Percentiles rank a stretch among this genome's conserved stretches.
Conservation (phyloP, 2,329 filamentous ascomycete species). For the Penicillium sp. region DNA sequence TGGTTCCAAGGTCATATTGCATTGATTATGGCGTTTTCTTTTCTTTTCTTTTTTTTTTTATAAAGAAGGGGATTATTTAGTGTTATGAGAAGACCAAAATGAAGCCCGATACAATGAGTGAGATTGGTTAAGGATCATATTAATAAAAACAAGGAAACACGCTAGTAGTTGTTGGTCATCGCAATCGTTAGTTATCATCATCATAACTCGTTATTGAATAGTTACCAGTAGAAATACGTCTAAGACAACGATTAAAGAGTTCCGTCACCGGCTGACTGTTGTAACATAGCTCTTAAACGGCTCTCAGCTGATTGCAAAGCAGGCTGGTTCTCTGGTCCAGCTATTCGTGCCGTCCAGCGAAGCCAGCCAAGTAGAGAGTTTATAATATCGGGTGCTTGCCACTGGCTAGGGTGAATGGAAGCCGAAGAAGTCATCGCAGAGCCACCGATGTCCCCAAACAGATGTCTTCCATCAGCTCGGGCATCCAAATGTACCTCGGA, state of each 20-base stretch:
- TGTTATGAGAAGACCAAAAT: not conserved
- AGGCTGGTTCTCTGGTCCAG: slow-evolving; percentile 15
- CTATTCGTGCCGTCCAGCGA: slow-evolving; percentile 25
- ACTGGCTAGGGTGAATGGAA: not conserved
- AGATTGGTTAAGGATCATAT: not conserved
- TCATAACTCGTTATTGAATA: slow-evolving; percentile 5
- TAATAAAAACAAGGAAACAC: not conserved
- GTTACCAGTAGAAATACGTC: not conserved
- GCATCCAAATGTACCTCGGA: slow-evolving; percentile 42
- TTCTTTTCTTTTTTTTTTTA: not conserved
- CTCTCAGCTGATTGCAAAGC: slow-evolving; percentile 36
- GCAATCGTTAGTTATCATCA: slow-evolving; percentile 1
- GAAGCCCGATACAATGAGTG: not conserved
- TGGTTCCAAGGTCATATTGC: slow-evolving; percentile 10
- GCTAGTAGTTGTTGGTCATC: not conserved
- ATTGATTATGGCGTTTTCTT: slow-evolving; percentile 8
- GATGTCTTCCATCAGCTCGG: slow-evolving; percentile 25
- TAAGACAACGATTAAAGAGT: not conserved
- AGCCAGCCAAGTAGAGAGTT: slow-evolving; percentile 40
- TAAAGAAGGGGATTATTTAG: not conserved
- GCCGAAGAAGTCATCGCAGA: not conserved
- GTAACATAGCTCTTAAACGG: slow-evolving; percentile 38
- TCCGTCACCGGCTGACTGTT: slow-evolving; percentile 14
- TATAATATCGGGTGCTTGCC: slow-evolving; percentile 28
- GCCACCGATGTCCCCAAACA: not conserved